Conservation (phyloP, 2,329 filamentous ascomycete species). For the Exserohilum turcica region DNA sequence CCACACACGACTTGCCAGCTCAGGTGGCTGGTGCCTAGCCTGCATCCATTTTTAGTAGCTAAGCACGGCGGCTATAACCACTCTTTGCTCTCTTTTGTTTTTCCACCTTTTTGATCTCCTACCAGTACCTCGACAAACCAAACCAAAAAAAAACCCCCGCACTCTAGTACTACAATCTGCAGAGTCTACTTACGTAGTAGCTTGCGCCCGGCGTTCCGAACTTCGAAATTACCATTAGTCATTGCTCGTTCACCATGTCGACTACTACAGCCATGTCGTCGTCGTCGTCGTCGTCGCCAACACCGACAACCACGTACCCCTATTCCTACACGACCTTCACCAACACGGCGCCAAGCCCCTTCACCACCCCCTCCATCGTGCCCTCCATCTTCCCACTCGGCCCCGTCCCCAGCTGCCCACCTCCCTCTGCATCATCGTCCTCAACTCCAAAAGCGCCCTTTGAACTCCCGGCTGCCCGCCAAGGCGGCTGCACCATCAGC, state of each 20-base stretch:
- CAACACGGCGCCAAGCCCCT: conserved; percentile 12
- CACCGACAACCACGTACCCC: conserved; percentile 18
- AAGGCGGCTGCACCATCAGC: conserved; percentile 24
- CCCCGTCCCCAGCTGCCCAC: conserved; percentile 11
- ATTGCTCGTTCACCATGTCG: not conserved
- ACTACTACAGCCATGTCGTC: conserved; percentile 1
- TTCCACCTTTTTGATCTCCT: no score
- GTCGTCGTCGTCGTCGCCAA: not conserved
- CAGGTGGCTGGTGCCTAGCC: no score
- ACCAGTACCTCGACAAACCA: no score
- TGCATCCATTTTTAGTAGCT: not conserved
- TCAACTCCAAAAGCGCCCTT: conserved; percentile 10
- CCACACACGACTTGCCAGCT: no score
- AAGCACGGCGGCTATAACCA: not conserved
- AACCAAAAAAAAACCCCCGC: no score
- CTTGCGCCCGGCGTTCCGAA: not conserved
- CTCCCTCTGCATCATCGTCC: conserved; percentile 1
- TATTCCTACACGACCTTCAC: conserved; percentile 22
- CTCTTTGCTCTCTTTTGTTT: no score
- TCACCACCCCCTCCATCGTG: conserved; percentile 16
- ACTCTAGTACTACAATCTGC: no score
- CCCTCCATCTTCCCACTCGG: conserved; percentile 21
- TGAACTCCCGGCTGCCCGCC: conserved; percentile 3
- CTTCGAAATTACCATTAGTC: not conserved
- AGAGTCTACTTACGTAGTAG: no score